Evolutionary conservation across 305 asterid genomes (phyloP), one percentile per base, ranked within the genome.

Genomic region (Coffea humblotiana): DNA sequence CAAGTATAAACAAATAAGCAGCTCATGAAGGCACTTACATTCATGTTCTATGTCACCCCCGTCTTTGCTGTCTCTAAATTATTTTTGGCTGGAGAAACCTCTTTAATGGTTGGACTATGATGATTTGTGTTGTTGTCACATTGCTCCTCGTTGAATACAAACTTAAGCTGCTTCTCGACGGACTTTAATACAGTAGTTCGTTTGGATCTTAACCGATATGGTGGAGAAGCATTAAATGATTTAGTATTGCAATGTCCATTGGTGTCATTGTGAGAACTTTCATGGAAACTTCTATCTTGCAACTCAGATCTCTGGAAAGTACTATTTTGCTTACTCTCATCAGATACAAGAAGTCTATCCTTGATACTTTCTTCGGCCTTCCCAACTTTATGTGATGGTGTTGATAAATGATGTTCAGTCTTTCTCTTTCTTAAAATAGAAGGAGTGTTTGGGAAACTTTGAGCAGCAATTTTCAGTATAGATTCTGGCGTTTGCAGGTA

Each of bases 91-190:
- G 90, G 90, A 86, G 88, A 81, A 68, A 72, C 75, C 80, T 79
- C 84, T 85, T 87, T 88, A 72, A 80, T 78, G 75, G 83, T 84
- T 10, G 90, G 77, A 71, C 85, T 89, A 63, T 84, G 88, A 84
- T 86, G 80, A 81, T 83, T 88, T 11, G 77, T 72, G 72, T 72
- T 79, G 48, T 66, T 84, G 65, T 85, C 88, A 61, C 68, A 47
- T 70, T 83, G 86, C 85, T 90, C 97, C 63, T 65, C 77, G 65
- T 77, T 80, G 74, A 80, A 56, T 66, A 91, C 77, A 81, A 96
- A 96, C 81, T 91, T 92, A 64, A 96, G 99, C 91, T 92, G 94
- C 93, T 94, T 94, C 91, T 94, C 99, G 37, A 96, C 88, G 52
- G 98, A 92, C 84, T 91, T 92, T 71, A 85, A 76, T 71, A 86